Evolutionary conservation across 768 basidiomycete genomes (phyloP).

Genomic region (Chalciporus sphaerocephalus): DNA sequence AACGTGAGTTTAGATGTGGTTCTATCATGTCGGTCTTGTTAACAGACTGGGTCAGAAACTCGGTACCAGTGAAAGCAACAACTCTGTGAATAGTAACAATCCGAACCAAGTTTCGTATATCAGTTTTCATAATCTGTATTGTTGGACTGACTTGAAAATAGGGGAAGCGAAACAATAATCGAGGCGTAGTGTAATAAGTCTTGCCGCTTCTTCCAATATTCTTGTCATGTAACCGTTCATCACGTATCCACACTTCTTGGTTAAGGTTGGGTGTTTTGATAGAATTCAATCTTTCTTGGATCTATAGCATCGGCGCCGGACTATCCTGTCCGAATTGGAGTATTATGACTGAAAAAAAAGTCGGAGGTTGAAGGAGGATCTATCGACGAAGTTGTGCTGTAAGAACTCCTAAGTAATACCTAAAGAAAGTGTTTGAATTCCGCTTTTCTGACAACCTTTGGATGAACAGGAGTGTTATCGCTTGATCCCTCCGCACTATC

Average conservation of each 20-base stretch:
- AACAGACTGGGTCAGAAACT: neutral
- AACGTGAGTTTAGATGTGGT: neutral
- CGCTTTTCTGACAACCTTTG: too few species aligned
- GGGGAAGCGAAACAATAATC: neutral
- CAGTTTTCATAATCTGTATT: neutral
- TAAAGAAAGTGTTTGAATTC: too few species aligned
- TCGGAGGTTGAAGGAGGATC: too few species aligned
- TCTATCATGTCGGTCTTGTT: neutral
- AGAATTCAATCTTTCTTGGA: too few species aligned
- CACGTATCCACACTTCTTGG: too few species aligned
- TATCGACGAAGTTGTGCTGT: too few species aligned
- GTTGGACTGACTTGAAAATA: neutral
- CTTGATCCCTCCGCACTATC: constrained; percentile 15
- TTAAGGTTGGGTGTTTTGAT: too few species aligned
- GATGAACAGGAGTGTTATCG: constrained; percentile 20
- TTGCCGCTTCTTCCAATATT: too few species aligned
- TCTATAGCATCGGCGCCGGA: too few species aligned
- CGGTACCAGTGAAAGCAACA: neutral
- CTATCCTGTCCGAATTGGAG: neutral
- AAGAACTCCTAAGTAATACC: too few species aligned
- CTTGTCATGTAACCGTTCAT: too few species aligned
- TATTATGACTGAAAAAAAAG: neutral
- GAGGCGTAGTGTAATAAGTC: too few species aligned
- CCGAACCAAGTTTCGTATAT: neutral
- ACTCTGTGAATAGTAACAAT: neutral